Percentiles rank a stretch among this genome's conserved stretches.
These are phyloP conservation scores for Agrocybe chaxingu DNA, from an alignment of 768 basidiomycete genomes.

Conservation along the genomic window DNA sequence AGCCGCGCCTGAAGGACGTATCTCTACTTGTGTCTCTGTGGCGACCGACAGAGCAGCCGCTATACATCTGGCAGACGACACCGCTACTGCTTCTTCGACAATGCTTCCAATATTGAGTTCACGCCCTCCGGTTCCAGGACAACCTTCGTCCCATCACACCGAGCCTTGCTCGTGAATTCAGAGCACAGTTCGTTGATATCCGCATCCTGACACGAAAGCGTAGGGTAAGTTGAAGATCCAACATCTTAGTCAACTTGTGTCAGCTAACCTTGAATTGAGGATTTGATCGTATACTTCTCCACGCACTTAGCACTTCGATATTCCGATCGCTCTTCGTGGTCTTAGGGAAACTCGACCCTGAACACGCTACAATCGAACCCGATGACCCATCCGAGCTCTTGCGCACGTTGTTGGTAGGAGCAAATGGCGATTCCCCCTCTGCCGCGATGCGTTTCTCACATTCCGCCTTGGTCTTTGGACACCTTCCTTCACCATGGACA, in stretches of 20 bases:
- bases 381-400: constrained; percentile 43
- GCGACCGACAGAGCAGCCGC: too few species aligned
- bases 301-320: constrained; percentile 75
- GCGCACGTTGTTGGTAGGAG: constrained; percentile 30
- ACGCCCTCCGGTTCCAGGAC: constrained; percentile 64
- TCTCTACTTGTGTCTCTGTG: too few species aligned
- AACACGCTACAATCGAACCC: constrained; percentile 60
- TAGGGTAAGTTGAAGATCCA: constrained; percentile 3
- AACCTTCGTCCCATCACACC: constrained; percentile 81
- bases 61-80: too few species aligned
- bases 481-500: constrained; percentile 23
- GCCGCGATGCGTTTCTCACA: constrained; percentile 42
- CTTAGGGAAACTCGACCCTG: constrained; percentile 65
- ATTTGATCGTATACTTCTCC: constrained; percentile 71
- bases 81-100: constrained; percentile 27
- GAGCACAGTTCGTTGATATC: constrained; percentile 78
- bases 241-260: not conserved
- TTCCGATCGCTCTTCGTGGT: constrained; percentile 70
- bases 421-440: constrained; percentile 64
- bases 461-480: constrained; percentile 57
- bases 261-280: constrained; percentile 69
- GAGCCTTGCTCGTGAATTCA: constrained; percentile 79
- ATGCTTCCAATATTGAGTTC: constrained; percentile 41
- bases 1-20: too few species aligned
- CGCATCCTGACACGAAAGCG: constrained; percentile 45